Percentiles rank a stretch among this genome's conserved stretches.
Conservation (phyloP, 2,329 filamentous ascomycete species). For the Gaeumannomyces sp. region DNA sequence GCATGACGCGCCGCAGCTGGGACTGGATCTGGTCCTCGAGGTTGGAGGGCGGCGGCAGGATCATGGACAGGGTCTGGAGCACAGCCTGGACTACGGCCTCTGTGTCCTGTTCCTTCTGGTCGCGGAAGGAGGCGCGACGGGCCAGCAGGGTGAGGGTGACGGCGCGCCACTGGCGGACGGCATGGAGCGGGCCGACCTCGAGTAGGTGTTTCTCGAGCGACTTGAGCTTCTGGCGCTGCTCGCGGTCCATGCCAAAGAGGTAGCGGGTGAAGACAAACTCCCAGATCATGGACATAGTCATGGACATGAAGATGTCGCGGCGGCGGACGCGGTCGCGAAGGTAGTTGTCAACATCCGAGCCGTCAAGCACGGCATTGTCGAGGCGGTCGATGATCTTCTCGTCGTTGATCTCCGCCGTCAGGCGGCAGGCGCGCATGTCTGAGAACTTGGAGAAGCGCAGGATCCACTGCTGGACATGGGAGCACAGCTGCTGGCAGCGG, state of each 20-base stretch:
- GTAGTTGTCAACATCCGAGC: constrained; percentile 84
- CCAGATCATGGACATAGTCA: constrained; percentile 99
- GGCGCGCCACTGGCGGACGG: constrained; percentile 96
- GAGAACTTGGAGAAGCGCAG: constrained; percentile 97
- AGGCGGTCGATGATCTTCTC: constrained; percentile 91
- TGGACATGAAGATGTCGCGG: constrained; percentile 95
- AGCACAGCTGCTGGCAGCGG: constrained; percentile 89
- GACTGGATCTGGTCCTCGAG: constrained; percentile 74
- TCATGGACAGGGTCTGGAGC: constrained; percentile 72
- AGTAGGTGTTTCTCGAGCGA: constrained; percentile 84
- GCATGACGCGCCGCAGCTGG: constrained; percentile 81
- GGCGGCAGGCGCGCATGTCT: constrained; percentile 79
- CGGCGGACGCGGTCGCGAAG: constrained; percentile 81
- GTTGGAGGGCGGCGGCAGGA: constrained; percentile 80
- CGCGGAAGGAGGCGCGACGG: constrained; percentile 69
- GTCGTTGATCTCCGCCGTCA: constrained; percentile 78
- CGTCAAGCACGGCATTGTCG: constrained; percentile 90
- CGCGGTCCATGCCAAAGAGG: constrained; percentile 96
- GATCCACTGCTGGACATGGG: constrained; percentile 96
- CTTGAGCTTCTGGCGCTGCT: constrained; percentile 97
- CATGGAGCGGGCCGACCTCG: constrained; percentile 78
- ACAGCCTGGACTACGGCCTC: constrained; percentile 94
- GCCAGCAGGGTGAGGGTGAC: constrained; percentile 87
- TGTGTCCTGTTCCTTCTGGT: constrained; percentile 81
- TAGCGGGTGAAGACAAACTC: constrained; percentile 98